Percentiles rank a stretch among this genome's conserved stretches.
Evolutionary conservation across 371 early-diverging fungal species (phyloP).

Genomic region (Choanephora cucurbitarum): DNA sequence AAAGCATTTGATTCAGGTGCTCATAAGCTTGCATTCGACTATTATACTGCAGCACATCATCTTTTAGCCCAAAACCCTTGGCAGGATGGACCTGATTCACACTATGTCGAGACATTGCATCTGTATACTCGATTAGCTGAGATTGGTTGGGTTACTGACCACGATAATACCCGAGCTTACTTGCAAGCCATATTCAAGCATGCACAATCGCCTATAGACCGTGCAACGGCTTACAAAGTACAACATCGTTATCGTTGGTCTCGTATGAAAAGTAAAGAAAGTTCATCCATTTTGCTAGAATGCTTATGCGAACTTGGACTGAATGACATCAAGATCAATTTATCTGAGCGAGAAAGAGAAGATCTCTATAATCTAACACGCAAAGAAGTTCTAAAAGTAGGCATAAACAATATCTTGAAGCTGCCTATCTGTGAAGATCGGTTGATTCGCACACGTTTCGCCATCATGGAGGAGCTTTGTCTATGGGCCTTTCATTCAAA

Average conservation of each 20-base stretch:
- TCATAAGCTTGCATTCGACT: constrained; percentile 40
- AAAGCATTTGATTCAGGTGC: constrained; percentile 49
- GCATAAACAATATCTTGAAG: constrained; percentile 34
- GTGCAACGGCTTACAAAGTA: constrained; percentile 48
- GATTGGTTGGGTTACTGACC: constrained; percentile 45
- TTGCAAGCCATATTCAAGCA: constrained; percentile 33
- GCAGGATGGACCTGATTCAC: constrained; percentile 41
- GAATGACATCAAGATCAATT: constrained; percentile 28
- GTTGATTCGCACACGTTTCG: constrained; percentile 39
- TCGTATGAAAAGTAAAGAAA: constrained; percentile 31
- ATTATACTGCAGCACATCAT: constrained; percentile 37
- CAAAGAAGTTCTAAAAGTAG: constrained; percentile 33
- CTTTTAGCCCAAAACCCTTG: constrained; percentile 37
- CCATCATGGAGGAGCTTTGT: constrained; percentile 48
- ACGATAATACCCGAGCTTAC: constrained; percentile 27
- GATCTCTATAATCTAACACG: constrained; percentile 33
- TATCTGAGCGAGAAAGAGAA: constrained; percentile 24
- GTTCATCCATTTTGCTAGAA: constrained; percentile 34
- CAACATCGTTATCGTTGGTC: constrained; percentile 45
- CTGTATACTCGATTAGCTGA: constrained; percentile 46
- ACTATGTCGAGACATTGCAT: constrained; percentile 45
- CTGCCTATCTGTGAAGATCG: constrained; percentile 40
- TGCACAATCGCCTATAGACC: constrained; percentile 45
- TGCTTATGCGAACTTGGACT: constrained; percentile 47
- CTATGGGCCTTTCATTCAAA: constrained; percentile 48